Evolutionary conservation across 345 rosid species (phyloP).

Genomic region (Diplotaxis tenuifolia): DNA sequence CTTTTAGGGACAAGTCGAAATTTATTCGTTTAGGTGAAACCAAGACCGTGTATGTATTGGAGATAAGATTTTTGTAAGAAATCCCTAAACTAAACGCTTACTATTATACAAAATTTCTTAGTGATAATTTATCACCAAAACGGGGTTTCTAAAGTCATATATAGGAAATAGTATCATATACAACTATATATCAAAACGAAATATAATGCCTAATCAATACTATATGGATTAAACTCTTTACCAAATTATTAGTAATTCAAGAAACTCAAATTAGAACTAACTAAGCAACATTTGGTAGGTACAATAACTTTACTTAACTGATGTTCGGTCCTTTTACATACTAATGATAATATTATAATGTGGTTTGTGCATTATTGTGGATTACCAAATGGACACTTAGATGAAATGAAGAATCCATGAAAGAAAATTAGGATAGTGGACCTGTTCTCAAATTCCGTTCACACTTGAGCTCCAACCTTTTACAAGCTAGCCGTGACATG

Average conservation of each 20-base stretch:
- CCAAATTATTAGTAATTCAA: background rate
- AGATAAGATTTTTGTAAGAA: background rate
- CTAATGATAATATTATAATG: background rate
- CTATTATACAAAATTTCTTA: background rate
- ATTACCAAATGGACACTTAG: conserved; percentile 33
- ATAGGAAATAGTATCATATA: background rate
- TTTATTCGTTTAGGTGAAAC: background rate
- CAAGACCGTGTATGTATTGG: background rate
- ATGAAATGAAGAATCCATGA: background rate
- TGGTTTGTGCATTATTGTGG: conserved; percentile 13
- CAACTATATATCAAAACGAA: background rate
- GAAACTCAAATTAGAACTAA: background rate
- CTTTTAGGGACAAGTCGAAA: background rate
- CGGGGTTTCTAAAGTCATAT: background rate
- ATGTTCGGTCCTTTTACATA: conserved; percentile 4
- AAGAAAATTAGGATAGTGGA: conserved; percentile 9
- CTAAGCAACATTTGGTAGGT: background rate
- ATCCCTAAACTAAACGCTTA: background rate
- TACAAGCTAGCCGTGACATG: conserved; percentile 19
- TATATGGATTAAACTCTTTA: background rate
- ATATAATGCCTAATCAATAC: background rate
- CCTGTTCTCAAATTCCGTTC: conserved; percentile 27
- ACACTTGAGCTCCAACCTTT: conserved; percentile 25
- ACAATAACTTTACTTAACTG: background rate
- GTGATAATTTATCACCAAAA: background rate